phyloP scores from a whole-genome alignment of 2,329 filamentous ascomycete species.

The Diplodia intermedia region DNA sequence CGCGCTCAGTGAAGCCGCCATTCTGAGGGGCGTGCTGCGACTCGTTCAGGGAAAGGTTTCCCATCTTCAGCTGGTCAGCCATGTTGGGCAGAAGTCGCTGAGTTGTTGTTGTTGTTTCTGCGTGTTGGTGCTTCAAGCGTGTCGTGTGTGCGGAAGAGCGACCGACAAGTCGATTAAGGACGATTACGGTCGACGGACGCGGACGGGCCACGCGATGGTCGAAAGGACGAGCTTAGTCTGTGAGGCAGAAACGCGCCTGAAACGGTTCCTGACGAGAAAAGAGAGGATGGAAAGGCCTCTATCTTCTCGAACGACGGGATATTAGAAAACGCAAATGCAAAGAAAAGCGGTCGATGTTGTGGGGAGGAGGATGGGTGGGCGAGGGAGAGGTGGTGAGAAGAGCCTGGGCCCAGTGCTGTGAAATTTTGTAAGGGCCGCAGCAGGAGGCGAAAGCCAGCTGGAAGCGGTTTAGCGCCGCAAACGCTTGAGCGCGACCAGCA shows the following conservation, averaged over 20 bases:
- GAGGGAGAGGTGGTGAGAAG: constrained; percentile 36
- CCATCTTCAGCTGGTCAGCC: constrained; percentile 86
- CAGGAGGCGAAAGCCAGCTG: constrained; percentile 30
- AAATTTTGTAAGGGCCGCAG: constrained; percentile 32
- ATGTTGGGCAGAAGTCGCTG: constrained; percentile 58
- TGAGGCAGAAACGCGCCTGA: constrained; percentile 51
- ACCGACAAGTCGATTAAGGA: constrained; percentile 19
- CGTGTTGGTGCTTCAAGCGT: constrained; percentile 3
- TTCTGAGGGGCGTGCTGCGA: constrained; percentile 64
- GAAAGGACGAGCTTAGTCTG: constrained; percentile 28
- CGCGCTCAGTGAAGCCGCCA: constrained; percentile 62
- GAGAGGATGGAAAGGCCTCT: constrained; percentile 44
- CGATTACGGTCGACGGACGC: constrained; percentile 18
- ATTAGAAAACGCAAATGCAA: constrained; percentile 48
- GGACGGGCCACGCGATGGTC: constrained; percentile 25
- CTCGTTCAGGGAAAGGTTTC: constrained; percentile 73
- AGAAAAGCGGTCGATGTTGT: constrained; percentile 42
- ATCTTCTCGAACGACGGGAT: constrained; percentile 48
- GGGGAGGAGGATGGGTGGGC: constrained; percentile 34
- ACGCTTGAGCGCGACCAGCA: constrained; percentile 10
- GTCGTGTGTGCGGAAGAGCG: not conserved
- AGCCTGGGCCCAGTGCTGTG: constrained; percentile 22
- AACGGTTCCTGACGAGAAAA: constrained; percentile 49
- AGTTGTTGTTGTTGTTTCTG: not conserved
- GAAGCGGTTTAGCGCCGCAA: constrained; percentile 27